Evolutionary conservation across 768 basidiomycete species (phyloP), one percentile per base, ranked within the genome.

Genomic region (Antrodiella citrinella): DNA sequence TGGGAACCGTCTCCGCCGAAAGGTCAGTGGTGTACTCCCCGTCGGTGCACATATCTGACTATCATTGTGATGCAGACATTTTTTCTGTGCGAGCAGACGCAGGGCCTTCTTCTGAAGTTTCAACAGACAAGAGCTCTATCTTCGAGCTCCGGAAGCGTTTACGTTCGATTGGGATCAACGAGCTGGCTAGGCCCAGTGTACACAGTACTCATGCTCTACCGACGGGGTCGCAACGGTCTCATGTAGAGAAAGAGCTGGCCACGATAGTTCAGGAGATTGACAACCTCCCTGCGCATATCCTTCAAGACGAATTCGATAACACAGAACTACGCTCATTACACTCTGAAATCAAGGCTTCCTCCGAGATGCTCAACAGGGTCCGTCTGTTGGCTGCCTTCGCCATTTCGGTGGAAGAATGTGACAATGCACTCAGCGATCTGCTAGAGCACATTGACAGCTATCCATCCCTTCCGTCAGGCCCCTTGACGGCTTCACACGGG

Each of bases 371-470:
- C 59, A 66, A 71, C 25, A 73, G 72, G 41, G 62, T 89, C 21
- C 67, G 75, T 47, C 67, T 66, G 30, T 67, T 93, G n/a, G 77
- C 74, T 9, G 66, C 70, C n/a, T 67, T 91, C 44, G 65, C 72
- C 4, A 65, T 71, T 19, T 60, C 69, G 26, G 63, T 84, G 7
- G 71, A 71, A 22, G 60, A 62, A 18, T 90, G 87, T 56, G 91
- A 94, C 61, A 68, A 72, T n/a, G 78, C 82, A 19, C 71, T 92
- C 41, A 93, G 91, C 57, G 88, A 92, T 63, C 71, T 93, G 3
- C 69, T 94, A 43, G 87, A 91, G 59, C 87, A 91, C 59, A 73
- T 91, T 48, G 91, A 94, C 62, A 89, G 85, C 58, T 91, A 82
- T 60, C 90, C 91, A 7, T 74, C 78, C 2, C 62, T 70, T 25